Base-by-base conservation (phyloP, 495 filamentous ascomycete genomes). In the Penicillium waksmanii region DNA sequence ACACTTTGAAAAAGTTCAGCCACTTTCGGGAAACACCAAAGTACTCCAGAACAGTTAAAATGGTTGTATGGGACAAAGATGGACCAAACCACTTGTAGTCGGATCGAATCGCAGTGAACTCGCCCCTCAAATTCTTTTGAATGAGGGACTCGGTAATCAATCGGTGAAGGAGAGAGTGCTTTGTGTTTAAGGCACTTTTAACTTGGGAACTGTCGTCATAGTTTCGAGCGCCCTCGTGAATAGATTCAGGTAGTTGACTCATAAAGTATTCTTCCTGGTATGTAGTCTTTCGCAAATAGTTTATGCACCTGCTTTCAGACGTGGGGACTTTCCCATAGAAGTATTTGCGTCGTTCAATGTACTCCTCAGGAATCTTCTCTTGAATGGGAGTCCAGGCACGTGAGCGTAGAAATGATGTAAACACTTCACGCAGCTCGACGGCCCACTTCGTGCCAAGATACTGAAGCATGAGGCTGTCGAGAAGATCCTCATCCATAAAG, bases 401-500 rank as follows among this genome's bases (percentile, higher is more conserved):
- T 15, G 68, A 73, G 0, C 53, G 25, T 10, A 72, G 52, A 38
- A 79, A 75, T 4, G 8, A 8, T 1, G 51, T 55, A 46, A 80
- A 82, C 0, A 68, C 71, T 8, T 57, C n/a, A 38, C 83, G 82
- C 62, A 89, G 75, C 36, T 80, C 72, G 12, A 85, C 79, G 9
- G 83, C 78, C 85, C 84, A 89, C 47, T 77, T 81, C 3, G 84
- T 68, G 18, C 87, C 87, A 38, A 90, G 80, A 53, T 83, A 87
- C 51, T 90, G 84, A 9, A 89, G 71, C 60, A 90, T 80, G 13
- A 90, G 79, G 5, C 83, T 81, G 60, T 89, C 85, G 7, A 89
- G 76, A 21, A 89, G 73, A 59, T 89, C 88, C 61, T 88, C 86
- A 44, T 89, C 84, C 82, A 89, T 87, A 61, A 80, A 82, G 2